Conservation (phyloP, 495 filamentous ascomycete species). For the Cercophora sp. region DNA sequence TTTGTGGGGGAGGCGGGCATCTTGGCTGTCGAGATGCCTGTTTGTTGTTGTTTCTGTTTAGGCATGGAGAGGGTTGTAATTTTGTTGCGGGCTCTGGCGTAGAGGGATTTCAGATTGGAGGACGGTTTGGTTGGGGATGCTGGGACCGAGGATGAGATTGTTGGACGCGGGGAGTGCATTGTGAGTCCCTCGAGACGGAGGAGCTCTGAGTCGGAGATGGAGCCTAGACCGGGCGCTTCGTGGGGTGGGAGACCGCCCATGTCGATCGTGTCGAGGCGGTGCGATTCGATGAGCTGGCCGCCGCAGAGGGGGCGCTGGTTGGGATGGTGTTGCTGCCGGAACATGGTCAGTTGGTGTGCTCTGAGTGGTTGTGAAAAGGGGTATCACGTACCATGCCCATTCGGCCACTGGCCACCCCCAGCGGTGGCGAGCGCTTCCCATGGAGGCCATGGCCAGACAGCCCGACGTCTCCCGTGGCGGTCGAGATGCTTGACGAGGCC, state of each 20-base stretch:
- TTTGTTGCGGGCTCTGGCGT: slow-evolving; percentile 29
- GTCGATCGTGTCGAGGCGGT: slow-evolving; percentile 5
- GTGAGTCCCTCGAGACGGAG: slow-evolving; percentile 43
- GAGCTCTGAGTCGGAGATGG: slow-evolving; percentile 47
- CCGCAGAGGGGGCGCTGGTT: too few species aligned
- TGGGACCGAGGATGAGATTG: slow-evolving; percentile 27
- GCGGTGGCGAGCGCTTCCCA: not conserved
- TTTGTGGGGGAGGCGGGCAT: too few species aligned
- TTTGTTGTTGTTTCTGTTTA: slow-evolving; percentile 12
- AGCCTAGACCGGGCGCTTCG: slow-evolving; percentile 25
- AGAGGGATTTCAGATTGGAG: slow-evolving; percentile 23
- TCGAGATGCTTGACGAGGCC: slow-evolving; percentile 15
- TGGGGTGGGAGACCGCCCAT: slow-evolving; percentile 3
- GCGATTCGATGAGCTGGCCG: too few species aligned
- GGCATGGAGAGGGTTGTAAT: slow-evolving; percentile 18
- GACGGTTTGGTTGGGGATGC: slow-evolving; percentile 25
- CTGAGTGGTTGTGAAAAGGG: too few species aligned
- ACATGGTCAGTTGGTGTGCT: not conserved
- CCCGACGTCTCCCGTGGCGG: slow-evolving; percentile 1
- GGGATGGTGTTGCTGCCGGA: not conserved
- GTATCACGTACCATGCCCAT: too few species aligned
- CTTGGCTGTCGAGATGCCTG: slow-evolving; percentile 23
- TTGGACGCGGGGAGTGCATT: slow-evolving; percentile 36
- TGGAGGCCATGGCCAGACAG: not conserved
- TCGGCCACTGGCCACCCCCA: too few species aligned